phyloP scores from a whole-genome alignment of 805 yeast species.

The Ogataea ramenticola region DNA sequence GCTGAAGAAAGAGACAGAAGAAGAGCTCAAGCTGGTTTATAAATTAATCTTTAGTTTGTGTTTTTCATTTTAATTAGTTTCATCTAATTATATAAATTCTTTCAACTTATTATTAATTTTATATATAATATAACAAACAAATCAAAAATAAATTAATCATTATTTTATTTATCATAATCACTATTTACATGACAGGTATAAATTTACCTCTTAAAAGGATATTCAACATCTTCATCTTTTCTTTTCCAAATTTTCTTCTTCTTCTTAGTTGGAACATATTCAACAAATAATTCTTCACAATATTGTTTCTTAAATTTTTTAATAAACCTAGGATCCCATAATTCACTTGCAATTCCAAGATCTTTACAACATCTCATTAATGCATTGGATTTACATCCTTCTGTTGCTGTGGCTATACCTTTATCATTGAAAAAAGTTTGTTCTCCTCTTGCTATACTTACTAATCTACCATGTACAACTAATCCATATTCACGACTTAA shows the following conservation, averaged over 20 bases:
- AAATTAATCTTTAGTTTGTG: constrained; percentile 13
- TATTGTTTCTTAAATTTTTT: constrained; percentile 51
- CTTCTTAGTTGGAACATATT: constrained; percentile 71
- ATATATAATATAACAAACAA: background rate
- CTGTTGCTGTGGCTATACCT: constrained; percentile 91
- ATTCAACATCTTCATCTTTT: constrained; percentile 73
- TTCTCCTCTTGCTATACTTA: constrained; percentile 91
- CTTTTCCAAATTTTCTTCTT: constrained; percentile 92
- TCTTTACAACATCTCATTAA: constrained; percentile 98
- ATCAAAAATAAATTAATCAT: constrained; percentile 1
- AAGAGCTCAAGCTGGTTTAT: constrained; percentile 71
- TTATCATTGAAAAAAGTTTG: constrained; percentile 84
- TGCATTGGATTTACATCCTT: constrained; percentile 95
- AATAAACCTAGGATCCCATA: constrained; percentile 95
- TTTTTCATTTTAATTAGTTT: too few relatives aligned
- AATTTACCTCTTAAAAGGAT: constrained; percentile 58
- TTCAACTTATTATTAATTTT: background rate
- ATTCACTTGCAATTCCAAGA: constrained; percentile 90
- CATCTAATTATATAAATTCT: background rate
- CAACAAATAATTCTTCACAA: constrained; percentile 82
- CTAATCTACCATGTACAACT: constrained; percentile 80
- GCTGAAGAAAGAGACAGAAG: constrained; percentile 98
- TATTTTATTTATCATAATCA: background rate
- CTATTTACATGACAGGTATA: background rate
- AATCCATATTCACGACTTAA: constrained; percentile 89